Base-by-base conservation (phyloP, 2,329 filamentous ascomycete species). In the Penicillium sp. region DNA sequence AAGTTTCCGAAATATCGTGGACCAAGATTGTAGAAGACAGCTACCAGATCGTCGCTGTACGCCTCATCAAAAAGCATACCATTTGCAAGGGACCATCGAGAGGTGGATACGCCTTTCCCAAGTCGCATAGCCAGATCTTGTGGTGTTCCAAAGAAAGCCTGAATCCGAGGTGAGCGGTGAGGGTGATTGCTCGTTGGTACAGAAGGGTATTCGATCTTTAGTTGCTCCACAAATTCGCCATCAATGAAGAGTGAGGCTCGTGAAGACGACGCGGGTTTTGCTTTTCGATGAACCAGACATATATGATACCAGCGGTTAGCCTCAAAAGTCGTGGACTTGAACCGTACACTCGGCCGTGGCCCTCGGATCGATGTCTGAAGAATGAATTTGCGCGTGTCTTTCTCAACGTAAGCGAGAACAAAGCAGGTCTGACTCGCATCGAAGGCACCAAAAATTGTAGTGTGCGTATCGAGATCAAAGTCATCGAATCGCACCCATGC, bases 1-100 rank as follows among this genome's bases (percentile, higher is more conserved):
- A 96, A 96, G 72, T 99, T 99, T 16, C 95, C 95, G 70, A 92
- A 89, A 68, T 99, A 99, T 50, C 92, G 87, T 24, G 92, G 90
- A 0, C 95, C 94, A 18, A 99, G 87, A 51, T 93, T 90, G 72
- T 89, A 91, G 69, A 96, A 91, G 0, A 99, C 95, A 13, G 94
- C 89, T 56, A 99, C 82, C 60, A 96, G 85, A 74, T 99, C 95
- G 70, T 98, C 94, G 59, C 92, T 96, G 37, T 97, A 80, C 0
- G 88, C 85, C 59, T 96, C 91, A 58, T 94, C 89, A 62, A 97
- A 92, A 5, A 99, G 80, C 73, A 97, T 91, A 1, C 92, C 92
- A 50, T 91, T 93, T 27, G 92, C 93, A 57, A 99, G 79, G 6
- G 93, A 97, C 89, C 95, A 96, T 69, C 87, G 88, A 2, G 92